Conservation (phyloP, 306 rosid genomes). For the Pyrus pyrifolia region DNA sequence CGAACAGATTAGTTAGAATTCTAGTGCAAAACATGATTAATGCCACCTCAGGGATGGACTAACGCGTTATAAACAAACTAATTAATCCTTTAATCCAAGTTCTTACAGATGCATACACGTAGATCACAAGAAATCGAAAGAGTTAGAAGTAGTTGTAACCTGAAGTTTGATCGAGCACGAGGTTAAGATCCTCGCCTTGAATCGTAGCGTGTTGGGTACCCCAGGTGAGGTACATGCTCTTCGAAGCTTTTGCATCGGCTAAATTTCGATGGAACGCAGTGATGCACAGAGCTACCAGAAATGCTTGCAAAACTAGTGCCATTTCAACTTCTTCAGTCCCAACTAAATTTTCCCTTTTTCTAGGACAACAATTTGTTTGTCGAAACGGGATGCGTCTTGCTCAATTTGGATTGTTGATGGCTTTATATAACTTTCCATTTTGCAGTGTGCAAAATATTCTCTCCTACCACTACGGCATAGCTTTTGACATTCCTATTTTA, state of each 20-base stretch:
- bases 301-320: conserved; percentile 24
- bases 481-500: not conserved
- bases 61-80: not conserved
- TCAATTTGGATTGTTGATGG: conserved; percentile 8
- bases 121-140: no score
- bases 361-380: conserved; percentile 1
- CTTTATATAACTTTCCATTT: conserved; percentile 32
- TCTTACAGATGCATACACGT: not conserved
- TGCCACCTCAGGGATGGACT: not conserved
- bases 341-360: not conserved
- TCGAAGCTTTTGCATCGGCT: conserved; percentile 41
- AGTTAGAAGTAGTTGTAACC: conserved; percentile 26
- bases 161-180: conserved; percentile 56
- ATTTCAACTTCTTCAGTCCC: conserved; percentile 16
- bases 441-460: not conserved
- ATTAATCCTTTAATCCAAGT: not conserved
- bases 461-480: not conserved
- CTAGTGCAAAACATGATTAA: not conserved
- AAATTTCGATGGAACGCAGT: conserved; percentile 15
- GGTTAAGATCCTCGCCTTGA: conserved; percentile 57
- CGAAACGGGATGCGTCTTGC: conserved; percentile 15
- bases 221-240: conserved; percentile 59
- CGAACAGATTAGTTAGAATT: not conserved
- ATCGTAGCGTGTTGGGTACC: conserved; percentile 47
- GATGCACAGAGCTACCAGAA: conserved; percentile 27